A percentile compares a stretch with the other conserved stretches of the same genome.
Evolutionary conservation across 768 basidiomycete genomes (phyloP).

Genomic region (Kwoniella dejecticola): DNA sequence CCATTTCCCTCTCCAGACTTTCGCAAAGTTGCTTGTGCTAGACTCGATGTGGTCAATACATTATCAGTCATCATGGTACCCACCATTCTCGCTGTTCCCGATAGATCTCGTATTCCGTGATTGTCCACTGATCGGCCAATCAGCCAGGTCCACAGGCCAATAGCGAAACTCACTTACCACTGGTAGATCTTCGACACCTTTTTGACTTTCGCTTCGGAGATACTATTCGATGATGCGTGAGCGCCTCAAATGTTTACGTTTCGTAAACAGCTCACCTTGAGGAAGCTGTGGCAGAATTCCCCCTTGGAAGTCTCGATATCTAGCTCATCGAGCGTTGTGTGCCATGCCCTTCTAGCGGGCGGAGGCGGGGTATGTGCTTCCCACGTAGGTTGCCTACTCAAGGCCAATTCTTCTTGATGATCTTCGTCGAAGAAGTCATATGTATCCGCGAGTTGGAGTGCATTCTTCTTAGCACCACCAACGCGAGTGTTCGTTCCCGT

Average conservation of each 20-base stretch:
- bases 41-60: neutral
- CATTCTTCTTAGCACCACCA: neutral
- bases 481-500: neutral
- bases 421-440: neutral
- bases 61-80: slow-evolving; percentile 1
- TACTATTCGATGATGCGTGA: neutral
- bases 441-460: neutral
- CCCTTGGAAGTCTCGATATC: slow-evolving; percentile 10
- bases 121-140: slow-evolving; percentile 60
- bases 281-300: slow-evolving; percentile 12
- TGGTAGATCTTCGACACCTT: slow-evolving; percentile 40
- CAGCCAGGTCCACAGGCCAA: slow-evolving; percentile 67
- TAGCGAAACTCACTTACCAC: slow-evolving; percentile 60
- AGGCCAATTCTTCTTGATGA: neutral
- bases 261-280: slow-evolving; percentile 4
- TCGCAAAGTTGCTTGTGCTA: slow-evolving; percentile 72
- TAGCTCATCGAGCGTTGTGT: neutral
- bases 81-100: slow-evolving; percentile 65
- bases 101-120: slow-evolving; percentile 63
- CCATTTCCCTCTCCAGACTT: slow-evolving; percentile 78
- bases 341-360: slow-evolving; percentile 1
- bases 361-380: neutral
- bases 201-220: slow-evolving; percentile 11
- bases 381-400: slow-evolving; percentile 1
- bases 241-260: too few species aligned